phyloP scores from a whole-genome alignment of 2,329 filamentous ascomycete genomes.

The Phaeosphaeria sp. region DNA sequence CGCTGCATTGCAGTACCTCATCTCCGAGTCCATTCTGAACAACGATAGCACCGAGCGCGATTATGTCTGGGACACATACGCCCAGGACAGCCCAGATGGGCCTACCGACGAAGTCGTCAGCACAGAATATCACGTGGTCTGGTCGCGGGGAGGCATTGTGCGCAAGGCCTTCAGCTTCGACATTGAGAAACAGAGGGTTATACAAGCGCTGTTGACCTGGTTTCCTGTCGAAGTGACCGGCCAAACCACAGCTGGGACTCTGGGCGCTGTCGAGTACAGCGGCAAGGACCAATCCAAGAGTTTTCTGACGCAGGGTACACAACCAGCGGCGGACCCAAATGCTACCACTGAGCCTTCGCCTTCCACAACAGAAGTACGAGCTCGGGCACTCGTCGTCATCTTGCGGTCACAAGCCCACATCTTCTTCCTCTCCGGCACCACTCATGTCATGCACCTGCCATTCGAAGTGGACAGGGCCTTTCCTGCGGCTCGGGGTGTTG shows the following conservation, averaged over 20 bases:
- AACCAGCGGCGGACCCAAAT: conserved; percentile 39
- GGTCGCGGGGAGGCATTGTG: conserved; percentile 86
- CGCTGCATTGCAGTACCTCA: conserved; percentile 79
- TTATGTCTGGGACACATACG: conserved; percentile 78
- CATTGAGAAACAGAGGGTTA: conserved; percentile 82
- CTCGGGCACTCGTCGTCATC: conserved; percentile 81
- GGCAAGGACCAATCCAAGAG: conserved; percentile 21
- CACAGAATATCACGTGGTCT: conserved; percentile 79
- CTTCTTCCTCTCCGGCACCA: conserved; percentile 87
- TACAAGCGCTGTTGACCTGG: conserved; percentile 84
- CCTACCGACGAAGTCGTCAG: conserved; percentile 80
- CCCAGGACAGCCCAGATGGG: conserved; percentile 52
- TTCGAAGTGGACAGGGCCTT: conserved; percentile 92
- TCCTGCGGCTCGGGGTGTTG: conserved; percentile 79
- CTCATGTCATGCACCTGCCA: conserved; percentile 88
- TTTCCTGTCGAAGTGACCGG: conserved; percentile 65
- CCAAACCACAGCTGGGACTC: conserved; percentile 12
- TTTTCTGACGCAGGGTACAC: conserved; percentile 42
- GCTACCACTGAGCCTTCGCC: conserved; percentile 22
- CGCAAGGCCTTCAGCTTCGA: conserved; percentile 87
- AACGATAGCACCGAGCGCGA: conserved; percentile 68
- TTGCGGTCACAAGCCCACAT: conserved; percentile 92
- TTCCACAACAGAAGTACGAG: conserved; percentile 33
- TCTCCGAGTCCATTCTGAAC: conserved; percentile 79
- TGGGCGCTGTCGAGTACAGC: conserved; percentile 19